A percentile compares a stretch with the other conserved stretches of the same genome.
phyloP scores from a whole-genome alignment of 345 rosid species.

The Euphorbia lathyris region DNA sequence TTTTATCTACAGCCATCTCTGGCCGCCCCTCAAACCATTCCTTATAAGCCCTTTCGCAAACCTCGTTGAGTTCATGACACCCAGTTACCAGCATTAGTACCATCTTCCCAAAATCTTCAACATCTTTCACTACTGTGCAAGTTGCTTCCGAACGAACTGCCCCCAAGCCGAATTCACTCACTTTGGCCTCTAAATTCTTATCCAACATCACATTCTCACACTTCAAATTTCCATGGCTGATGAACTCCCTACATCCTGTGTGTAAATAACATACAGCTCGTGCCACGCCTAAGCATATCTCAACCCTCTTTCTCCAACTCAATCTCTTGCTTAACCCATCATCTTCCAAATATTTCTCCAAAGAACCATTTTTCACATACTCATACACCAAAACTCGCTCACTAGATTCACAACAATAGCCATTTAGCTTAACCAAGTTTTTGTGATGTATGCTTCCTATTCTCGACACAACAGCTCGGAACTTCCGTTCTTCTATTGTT shows the following conservation, averaged over 20 bases:
- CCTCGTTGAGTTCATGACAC: conserved; percentile 33
- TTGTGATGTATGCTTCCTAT: conserved; percentile 77
- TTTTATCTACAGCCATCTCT: conserved; percentile 45
- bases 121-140: conserved; percentile 46
- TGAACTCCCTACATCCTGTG: conserved; percentile 65
- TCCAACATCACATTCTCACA: conserved; percentile 63
- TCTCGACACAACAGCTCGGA: conserved; percentile 58
- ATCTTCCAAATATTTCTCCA: conserved; percentile 52
- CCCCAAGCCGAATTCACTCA: conserved; percentile 58
- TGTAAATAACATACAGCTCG: conserved; percentile 71
- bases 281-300: conserved; percentile 56
- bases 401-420: conserved; percentile 61
- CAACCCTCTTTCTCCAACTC: conserved; percentile 66
- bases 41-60: conserved; percentile 44
- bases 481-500: conserved; percentile 53
- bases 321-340: conserved; percentile 48
- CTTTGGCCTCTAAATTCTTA: conserved; percentile 59
- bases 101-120: conserved; percentile 65
- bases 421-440: conserved; percentile 64
- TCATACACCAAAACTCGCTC: conserved; percentile 66
- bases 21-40: conserved; percentile 55
- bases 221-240: conserved; percentile 74
- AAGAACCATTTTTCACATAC: conserved; percentile 52
- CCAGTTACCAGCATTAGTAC: conserved; percentile 51
- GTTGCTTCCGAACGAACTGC: conserved; percentile 20